phyloP scores from a whole-genome alignment of 331 rosid genomes.

The Cydonia oblonga region DNA sequence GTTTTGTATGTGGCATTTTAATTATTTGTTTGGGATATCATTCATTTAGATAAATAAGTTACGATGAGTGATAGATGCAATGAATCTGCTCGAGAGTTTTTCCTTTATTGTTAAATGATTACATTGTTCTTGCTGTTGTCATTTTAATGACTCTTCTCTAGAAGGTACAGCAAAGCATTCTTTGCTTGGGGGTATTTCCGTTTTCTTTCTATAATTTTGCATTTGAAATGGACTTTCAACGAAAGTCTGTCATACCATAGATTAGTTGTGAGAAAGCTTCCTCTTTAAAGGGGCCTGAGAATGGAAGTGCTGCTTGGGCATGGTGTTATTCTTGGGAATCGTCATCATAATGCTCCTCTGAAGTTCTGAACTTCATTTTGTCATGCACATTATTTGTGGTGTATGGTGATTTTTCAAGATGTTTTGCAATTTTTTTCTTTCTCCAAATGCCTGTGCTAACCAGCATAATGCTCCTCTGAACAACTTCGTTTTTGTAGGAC shows the following conservation, averaged over 20 bases:
- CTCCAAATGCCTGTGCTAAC: neutral
- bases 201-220: neutral
- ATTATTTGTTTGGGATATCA: neutral
- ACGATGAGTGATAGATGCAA: neutral
- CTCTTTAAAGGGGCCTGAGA: neutral
- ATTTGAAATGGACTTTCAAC: neutral
- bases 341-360: neutral
- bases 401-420: neutral
- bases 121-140: neutral
- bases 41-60: neutral
- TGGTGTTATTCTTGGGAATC: neutral
- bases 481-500: constrained; percentile 35
- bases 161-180: neutral
- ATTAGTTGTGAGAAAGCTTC: neutral
- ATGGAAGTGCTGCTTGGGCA: neutral
- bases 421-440: neutral
- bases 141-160: neutral
- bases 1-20: neutral
- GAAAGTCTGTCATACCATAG: neutral
- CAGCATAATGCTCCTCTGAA: neutral
- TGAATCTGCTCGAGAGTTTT: neutral
- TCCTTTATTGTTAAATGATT: neutral
- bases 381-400: neutral
- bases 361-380: neutral
- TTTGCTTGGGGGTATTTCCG: neutral